A percentile compares a stretch with the other conserved stretches of the same genome.
These are phyloP conservation scores for Colletotrichum incanum DNA, from an alignment of 2,329 filamentous ascomycete genomes.

Conservation along the genomic window DNA sequence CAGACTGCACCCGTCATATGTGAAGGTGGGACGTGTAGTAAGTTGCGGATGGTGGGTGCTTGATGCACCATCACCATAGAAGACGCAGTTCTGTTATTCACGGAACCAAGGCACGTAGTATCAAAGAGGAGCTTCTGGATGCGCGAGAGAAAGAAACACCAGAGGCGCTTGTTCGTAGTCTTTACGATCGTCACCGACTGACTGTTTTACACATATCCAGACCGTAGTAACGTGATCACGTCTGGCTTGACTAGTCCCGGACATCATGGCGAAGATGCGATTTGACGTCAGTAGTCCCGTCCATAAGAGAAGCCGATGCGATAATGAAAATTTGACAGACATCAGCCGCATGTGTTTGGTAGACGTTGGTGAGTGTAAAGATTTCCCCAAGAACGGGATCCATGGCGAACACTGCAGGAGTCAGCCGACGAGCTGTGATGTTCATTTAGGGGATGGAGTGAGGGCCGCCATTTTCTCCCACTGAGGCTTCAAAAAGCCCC, in stretches of 20 bases:
- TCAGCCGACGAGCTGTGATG: too few species aligned
- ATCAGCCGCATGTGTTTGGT: background rate
- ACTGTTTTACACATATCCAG: background rate
- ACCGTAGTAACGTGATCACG: background rate
- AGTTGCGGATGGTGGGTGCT: slow-evolving; percentile 19
- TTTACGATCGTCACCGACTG: background rate
- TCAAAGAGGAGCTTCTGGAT: background rate
- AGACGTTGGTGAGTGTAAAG: background rate
- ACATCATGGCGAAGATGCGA: background rate
- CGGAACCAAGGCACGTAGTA: background rate
- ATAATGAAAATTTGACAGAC: background rate
- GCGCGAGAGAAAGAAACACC: background rate
- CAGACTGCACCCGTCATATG: slow-evolving; percentile 5
- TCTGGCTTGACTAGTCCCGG: background rate
- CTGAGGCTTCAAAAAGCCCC: background rate
- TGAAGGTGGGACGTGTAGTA: slow-evolving; percentile 30
- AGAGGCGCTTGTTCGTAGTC: background rate
- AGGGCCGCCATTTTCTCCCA: background rate
- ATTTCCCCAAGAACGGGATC: background rate
- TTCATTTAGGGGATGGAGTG: too few species aligned
- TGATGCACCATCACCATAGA: background rate
- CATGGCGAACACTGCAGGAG: background rate
- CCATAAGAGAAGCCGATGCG: background rate
- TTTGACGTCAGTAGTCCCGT: background rate
- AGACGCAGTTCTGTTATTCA: background rate